phyloP scores from a whole-genome alignment of 192 early-diverging fungal genomes.

The Pecoramyces ruminantium region DNA sequence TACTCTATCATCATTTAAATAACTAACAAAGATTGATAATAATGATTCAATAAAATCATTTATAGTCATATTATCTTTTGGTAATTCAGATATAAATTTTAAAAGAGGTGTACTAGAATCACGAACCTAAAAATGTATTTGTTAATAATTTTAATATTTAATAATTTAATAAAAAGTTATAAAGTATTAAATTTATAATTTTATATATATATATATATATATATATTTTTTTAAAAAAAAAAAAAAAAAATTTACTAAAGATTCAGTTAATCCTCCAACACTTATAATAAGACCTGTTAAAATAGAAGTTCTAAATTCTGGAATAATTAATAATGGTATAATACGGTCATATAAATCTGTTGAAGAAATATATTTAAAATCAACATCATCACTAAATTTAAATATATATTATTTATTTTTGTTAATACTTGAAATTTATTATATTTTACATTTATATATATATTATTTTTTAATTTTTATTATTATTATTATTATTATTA shows the following conservation, averaged over 20 bases:
- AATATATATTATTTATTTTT: no score
- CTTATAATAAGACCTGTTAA: constrained; percentile 53
- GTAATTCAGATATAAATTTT: constrained; percentile 31
- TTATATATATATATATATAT: no score
- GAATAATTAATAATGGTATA: constrained; percentile 27
- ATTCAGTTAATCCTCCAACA: constrained; percentile 64
- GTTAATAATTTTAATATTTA: no score
- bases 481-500: no score
- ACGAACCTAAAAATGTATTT: constrained; percentile 38
- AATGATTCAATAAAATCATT: not conserved
- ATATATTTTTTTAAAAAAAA: no score
- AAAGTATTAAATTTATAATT: no score
- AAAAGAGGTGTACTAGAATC: constrained; percentile 42
- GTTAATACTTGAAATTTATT: no score
- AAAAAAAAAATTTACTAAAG: constrained; percentile 28
- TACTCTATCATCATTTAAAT: not conserved
- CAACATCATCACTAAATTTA: constrained; percentile 5
- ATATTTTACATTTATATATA: no score
- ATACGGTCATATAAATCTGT: constrained; percentile 44
- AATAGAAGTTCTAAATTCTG: constrained; percentile 34
- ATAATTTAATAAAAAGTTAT: no score
- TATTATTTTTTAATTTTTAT: no score
- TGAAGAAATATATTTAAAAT: constrained; percentile 44
- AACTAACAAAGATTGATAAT: not conserved
- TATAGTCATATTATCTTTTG: constrained; percentile 3